Evolutionary conservation across 1,284 basidiomycete species (phyloP).

Genomic region (Thecaphora thlaspeos): DNA sequence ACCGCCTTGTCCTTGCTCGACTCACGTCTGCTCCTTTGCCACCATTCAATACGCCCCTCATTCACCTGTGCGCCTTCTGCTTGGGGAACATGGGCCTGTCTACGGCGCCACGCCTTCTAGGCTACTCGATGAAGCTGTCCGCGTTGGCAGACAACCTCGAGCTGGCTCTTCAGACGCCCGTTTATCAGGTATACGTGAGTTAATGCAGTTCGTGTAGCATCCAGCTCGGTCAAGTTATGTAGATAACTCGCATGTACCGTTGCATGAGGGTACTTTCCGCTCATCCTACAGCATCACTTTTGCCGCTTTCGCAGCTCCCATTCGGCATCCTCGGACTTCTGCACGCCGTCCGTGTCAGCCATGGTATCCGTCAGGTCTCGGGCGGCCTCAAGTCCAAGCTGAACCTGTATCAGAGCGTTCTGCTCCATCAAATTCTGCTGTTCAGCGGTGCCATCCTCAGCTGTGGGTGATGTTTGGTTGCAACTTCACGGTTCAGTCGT

Average conservation of each 20-base stretch:
- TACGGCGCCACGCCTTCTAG: not conserved
- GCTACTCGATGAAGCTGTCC: not conserved
- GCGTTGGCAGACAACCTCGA: not conserved
- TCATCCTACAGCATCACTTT: no score
- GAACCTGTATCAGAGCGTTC: constrained; percentile 33
- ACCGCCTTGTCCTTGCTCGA: no score
- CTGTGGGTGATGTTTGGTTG: not conserved
- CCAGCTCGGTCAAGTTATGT: no score
- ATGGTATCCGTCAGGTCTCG: constrained; percentile 37
- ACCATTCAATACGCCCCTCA: no score
- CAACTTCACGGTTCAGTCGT: constrained; percentile 1
- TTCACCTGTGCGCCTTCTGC: not conserved
- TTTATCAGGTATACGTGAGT: constrained; percentile 9
- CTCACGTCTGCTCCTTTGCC: no score
- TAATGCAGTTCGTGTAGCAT: no score
- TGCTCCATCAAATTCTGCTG: constrained; percentile 43
- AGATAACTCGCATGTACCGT: no score
- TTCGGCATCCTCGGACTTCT: constrained; percentile 24
- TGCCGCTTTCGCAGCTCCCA: constrained; percentile 21
- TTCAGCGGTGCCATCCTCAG: constrained; percentile 35
- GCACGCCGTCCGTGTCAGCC: constrained; percentile 41
- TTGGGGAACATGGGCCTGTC: not conserved
- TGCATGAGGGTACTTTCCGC: no score
- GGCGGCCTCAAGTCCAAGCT: constrained; percentile 22
- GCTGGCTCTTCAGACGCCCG: not conserved